phyloP scores from a whole-genome alignment of 176 grass and related monocot species.

The Carex kokanica region DNA sequence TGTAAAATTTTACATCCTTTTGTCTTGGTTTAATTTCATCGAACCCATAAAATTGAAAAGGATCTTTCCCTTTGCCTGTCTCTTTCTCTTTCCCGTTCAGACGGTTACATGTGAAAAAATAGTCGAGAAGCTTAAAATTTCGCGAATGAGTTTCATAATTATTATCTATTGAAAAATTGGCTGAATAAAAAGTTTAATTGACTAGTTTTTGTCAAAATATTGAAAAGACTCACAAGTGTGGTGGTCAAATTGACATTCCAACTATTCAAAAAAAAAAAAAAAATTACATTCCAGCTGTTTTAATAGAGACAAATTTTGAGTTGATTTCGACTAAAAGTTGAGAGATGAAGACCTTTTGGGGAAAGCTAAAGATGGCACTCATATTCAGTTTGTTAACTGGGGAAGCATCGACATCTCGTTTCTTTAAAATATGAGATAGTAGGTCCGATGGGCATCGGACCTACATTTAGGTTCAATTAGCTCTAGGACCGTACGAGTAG shows the following conservation, averaged over 20 bases:
- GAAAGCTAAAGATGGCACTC: background rate
- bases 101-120: too few relatives aligned
- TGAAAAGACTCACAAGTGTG: background rate
- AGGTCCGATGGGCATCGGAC: too few relatives aligned
- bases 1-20: too few relatives aligned
- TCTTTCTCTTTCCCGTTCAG: too few relatives aligned
- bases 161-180: background rate
- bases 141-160: background rate
- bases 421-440: background rate
- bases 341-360: background rate
- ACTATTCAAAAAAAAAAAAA: background rate
- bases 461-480: too few relatives aligned
- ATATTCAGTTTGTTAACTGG: background rate
- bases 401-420: background rate
- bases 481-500: too few relatives aligned
- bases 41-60: too few relatives aligned
- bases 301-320: background rate
- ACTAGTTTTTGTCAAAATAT: background rate
- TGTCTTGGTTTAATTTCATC: too few relatives aligned
- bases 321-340: conserved; percentile 2
- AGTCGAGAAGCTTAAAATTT: too few relatives aligned
- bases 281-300: background rate
- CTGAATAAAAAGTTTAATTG: background rate
- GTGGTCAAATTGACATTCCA: background rate
- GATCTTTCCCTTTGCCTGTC: too few relatives aligned